These are phyloP conservation scores for Zygosaccharomyces gambellarensis DNA, from an alignment of 805 yeast genomes.

Conservation along the genomic window DNA sequence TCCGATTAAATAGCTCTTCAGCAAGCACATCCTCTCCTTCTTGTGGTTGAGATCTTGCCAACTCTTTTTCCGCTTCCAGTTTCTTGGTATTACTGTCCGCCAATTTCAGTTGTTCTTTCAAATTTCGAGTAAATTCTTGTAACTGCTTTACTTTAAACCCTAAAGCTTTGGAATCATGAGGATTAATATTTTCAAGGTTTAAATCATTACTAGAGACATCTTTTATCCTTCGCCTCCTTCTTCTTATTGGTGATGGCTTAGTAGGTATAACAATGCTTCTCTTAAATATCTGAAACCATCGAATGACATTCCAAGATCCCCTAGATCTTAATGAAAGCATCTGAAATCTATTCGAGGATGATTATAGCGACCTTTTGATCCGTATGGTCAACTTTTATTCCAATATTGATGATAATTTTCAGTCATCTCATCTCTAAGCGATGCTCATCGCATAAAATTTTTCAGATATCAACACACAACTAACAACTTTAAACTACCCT, in stretches of 20 bases:
- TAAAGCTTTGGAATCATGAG: constrained; percentile 16
- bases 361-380: background rate
- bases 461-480: constrained; percentile 1
- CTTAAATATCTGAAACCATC: constrained; percentile 1
- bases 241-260: constrained; percentile 3
- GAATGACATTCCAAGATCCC: constrained; percentile 1
- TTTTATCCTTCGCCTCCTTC: constrained; percentile 11
- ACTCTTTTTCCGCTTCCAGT: constrained; percentile 3
- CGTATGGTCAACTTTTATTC: background rate
- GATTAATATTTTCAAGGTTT: constrained; percentile 9
- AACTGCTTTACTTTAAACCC: constrained; percentile 28
- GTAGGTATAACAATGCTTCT: constrained; percentile 16
- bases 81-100: constrained; percentile 12
- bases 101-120: constrained; percentile 18
- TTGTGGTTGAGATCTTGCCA: background rate
- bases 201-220: constrained; percentile 14
- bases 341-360: background rate
- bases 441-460: constrained; percentile 13
- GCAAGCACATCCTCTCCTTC: constrained; percentile 1
- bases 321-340: background rate
- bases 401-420: constrained; percentile 3
- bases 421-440: background rate
- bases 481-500: background rate
- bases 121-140: constrained; percentile 25
- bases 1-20: constrained; percentile 5